Evolutionary conservation across 176 grass and related monocot genomes (phyloP).

Genomic region (Musa acuminata): DNA sequence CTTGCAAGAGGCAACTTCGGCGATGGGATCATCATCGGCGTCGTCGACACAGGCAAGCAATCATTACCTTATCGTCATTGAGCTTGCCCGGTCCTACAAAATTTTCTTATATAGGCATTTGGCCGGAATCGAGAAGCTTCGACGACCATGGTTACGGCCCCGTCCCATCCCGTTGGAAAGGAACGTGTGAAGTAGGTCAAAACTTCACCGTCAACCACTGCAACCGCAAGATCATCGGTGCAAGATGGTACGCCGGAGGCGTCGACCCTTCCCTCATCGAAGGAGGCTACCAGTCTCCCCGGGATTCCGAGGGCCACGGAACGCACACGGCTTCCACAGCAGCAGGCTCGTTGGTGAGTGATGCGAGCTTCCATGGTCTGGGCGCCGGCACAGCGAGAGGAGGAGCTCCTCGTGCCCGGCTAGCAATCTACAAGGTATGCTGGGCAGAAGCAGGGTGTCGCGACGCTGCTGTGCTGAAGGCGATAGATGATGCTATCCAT

Average conservation of each 20-base stretch:
- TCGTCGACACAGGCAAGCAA: conserved; percentile 50
- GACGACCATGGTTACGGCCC: conserved; percentile 48
- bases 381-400: too few species aligned
- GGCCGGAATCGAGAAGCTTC: conserved; percentile 76
- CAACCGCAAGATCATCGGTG: conserved; percentile 64
- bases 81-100: conserved; percentile 22
- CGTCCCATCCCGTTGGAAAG: conserved; percentile 59
- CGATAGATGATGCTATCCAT: too few species aligned
- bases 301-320: too few species aligned
- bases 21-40: conserved; percentile 56
- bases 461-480: too few species aligned
- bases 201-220: background rate
- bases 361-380: too few species aligned
- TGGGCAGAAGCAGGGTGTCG: too few species aligned
- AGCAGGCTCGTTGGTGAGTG: too few species aligned
- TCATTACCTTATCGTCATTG: background rate
- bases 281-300: conserved; percentile 26
- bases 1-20: conserved; percentile 21
- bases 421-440: too few species aligned
- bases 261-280: background rate
- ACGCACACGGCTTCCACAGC: too few species aligned
- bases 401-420: too few species aligned
- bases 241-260: conserved; percentile 52
- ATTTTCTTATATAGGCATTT: conserved; percentile 34
- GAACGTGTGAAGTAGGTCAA: conserved; percentile 30